These are phyloP conservation scores for Candida tropicalis DNA, from an alignment of 1,139 yeast genomes.

Conservation along the genomic window DNA sequence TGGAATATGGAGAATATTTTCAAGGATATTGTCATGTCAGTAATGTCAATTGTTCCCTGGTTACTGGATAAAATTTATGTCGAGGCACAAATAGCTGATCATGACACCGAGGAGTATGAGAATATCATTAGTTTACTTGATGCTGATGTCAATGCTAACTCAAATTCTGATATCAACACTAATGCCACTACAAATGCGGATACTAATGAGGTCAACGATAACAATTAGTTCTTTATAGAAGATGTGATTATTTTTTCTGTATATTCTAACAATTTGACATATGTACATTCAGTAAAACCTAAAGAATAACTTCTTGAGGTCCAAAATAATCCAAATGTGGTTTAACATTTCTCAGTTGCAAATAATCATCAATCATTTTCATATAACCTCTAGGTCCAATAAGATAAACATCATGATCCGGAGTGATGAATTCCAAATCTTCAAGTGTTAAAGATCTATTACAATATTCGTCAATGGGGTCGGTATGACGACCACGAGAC, in stretches of 20 bases:
- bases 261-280: no score
- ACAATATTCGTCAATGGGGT: conserved; percentile 12
- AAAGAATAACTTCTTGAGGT: conserved; percentile 10
- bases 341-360: conserved; percentile 12
- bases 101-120: neutral
- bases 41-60: conserved; percentile 26
- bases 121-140: conserved; percentile 2
- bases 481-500: conserved; percentile 14
- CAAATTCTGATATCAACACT: no score
- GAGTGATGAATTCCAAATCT: conserved; percentile 21
- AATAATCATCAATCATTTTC: conserved; percentile 26
- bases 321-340: conserved; percentile 19
- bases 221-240: no score
- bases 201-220: no score
- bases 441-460: conserved; percentile 12
- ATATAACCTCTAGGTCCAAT: conserved; percentile 41
- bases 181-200: no score
- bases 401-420: conserved; percentile 26
- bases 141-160: neutral
- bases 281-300: neutral
- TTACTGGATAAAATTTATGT: conserved; percentile 18
- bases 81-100: conserved; percentile 15
- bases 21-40: conserved; percentile 26
- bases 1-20: conserved; percentile 18
- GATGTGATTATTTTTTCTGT: no score